These are phyloP conservation scores for Psilocybe cyanescens DNA, from an alignment of 768 basidiomycete species.

Conservation along the genomic window DNA sequence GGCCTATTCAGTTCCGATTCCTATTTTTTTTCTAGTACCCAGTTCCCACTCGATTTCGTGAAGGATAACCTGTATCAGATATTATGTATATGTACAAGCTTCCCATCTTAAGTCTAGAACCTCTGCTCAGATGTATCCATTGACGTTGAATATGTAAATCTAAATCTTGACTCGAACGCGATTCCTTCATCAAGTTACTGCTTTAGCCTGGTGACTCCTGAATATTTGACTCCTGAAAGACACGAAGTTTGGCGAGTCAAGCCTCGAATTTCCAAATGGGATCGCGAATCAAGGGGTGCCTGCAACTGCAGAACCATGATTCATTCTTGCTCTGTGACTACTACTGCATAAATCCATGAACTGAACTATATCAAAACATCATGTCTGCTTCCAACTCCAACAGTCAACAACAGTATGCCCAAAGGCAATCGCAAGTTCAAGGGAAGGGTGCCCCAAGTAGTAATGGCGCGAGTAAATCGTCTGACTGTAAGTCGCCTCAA, in stretches of 20 bases:
- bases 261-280: not conserved
- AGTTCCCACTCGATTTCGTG: not conserved
- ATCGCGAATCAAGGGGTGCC: not conserved
- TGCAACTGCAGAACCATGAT: not conserved
- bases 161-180: not conserved
- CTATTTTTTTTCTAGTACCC: not conserved
- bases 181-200: not conserved
- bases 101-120: not conserved
- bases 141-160: not conserved
- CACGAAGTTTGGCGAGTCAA: too few relatives aligned
- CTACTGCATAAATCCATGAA: not conserved
- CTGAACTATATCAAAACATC: not conserved
- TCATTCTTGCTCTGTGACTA: not conserved
- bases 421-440: slow-evolving; percentile 14
- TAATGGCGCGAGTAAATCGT: slow-evolving; percentile 25
- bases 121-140: not conserved
- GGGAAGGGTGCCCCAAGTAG: slow-evolving; percentile 4
- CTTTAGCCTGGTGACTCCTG: too few relatives aligned
- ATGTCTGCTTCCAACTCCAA: slow-evolving; percentile 13
- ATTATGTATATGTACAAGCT: not conserved
- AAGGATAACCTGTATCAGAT: slow-evolving; percentile 3
- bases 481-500: slow-evolving; percentile 35
- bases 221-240: too few relatives aligned
- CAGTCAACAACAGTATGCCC: slow-evolving; percentile 10
- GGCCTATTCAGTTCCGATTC: not conserved